Base-by-base conservation (phyloP, 768 basidiomycete genomes). In the Suillus subaureus region DNA sequence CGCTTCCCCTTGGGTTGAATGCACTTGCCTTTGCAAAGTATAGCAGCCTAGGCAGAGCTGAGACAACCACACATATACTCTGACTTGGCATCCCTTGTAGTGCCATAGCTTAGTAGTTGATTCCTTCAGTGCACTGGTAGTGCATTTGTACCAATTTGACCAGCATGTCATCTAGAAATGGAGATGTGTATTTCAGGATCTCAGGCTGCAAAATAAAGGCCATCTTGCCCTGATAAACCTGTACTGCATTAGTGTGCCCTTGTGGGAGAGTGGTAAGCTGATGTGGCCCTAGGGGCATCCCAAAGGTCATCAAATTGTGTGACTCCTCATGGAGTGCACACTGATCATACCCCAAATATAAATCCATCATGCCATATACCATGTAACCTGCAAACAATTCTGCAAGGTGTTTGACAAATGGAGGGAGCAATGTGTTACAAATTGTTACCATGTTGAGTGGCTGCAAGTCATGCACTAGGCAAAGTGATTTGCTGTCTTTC, bases 161-260 rank as follows among this genome's bases (percentile, higher is more conserved):
- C 0, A 74, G 73, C 0, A 79, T 66, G 64, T 85, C 77, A 65
- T 86, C 79, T 13, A 85, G 74, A 60, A 76, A 86, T 0, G 75
- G 76, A 0, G 68, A 65, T 0, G 78, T 79, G 7, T 72, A 28
- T 1, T 81, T 42, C 1, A 80, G 81, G 2, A 85, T 83, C 64
- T 84, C 78, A 0, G 73, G 65, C 54, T 78, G 70, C 0, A 84
- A 64, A 8, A 83, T 79, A 39, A 76, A 76, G 0, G 73, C 73
- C 9, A 81, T 73, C 61, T 83, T 74, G 16, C 75, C 79, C 21
- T 84, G 79, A 55, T 81, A 79, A 2, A 83, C 79, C 0, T 76
- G 77, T 0, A 78, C 74, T 0, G 75, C 78, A 28, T 83, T 83
- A 0, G 82, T 82, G 47, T 72, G 80, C 0, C 82, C 84, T 79